A percentile compares a stretch with the other conserved stretches of the same genome.
These are phyloP conservation scores for Penicillium sp. DNA, from an alignment of 2,329 filamentous ascomycete species.

Conservation along the genomic window DNA sequence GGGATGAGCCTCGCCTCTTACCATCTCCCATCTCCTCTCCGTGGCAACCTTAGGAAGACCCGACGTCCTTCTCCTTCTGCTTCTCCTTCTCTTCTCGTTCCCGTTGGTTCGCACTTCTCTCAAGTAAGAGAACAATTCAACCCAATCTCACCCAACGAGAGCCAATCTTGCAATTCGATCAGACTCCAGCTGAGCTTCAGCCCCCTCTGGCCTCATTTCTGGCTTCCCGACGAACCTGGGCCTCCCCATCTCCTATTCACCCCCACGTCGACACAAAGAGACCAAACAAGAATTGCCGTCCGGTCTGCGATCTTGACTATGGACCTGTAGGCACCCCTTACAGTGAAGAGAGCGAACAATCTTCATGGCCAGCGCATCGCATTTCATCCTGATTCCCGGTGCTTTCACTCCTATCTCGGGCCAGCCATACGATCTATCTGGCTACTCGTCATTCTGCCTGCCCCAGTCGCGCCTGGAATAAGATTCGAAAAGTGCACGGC, in stretches of 20 bases:
- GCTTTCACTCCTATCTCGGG: slow-evolving; percentile 6
- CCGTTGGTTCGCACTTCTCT: no score
- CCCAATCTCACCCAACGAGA: no score
- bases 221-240: no score
- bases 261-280: not conserved
- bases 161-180: no score
- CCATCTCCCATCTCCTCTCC: not conserved
- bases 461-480: not conserved
- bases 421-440: not conserved
- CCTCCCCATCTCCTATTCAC: not conserved
- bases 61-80: not conserved
- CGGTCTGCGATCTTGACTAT: slow-evolving; percentile 16
- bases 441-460: not conserved
- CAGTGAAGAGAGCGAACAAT: slow-evolving; percentile 13
- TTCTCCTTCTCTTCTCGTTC: not conserved
- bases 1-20: slow-evolving; percentile 16
- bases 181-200: no score
- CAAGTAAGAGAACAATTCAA: no score
- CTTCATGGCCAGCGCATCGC: slow-evolving; percentile 27
- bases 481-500: not conserved
- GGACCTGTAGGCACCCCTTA: slow-evolving; percentile 19
- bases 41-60: no score
- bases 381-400: slow-evolving; percentile 7
- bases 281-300: not conserved
- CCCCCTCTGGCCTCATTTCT: no score